Evolutionary conservation across 352 stramenopile genomes (phyloP).

Genomic region (Pythium utonaiense): DNA sequence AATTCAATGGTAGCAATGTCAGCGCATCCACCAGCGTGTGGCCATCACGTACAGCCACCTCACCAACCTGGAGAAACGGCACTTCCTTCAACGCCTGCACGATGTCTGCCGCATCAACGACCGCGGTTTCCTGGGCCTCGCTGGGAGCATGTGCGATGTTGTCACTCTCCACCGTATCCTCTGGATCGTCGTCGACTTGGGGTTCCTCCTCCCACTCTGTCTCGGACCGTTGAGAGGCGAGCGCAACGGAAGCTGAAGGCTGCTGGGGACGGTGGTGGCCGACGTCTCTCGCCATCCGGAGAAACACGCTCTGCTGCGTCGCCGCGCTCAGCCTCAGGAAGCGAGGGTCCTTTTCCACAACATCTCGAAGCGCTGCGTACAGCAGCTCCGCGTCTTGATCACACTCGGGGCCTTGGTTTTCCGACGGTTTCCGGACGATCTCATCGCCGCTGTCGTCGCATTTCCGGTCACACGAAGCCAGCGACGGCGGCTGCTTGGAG

Average conservation of each 20-base stretch:
- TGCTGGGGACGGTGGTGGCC: not conserved
- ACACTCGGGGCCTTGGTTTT: conserved; percentile 8
- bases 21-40: too few species aligned
- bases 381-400: conserved; percentile 8
- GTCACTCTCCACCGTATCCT: not conserved
- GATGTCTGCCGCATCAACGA: not conserved
- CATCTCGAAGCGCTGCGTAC: conserved; percentile 9
- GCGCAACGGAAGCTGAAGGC: not conserved
- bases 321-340: conserved; percentile 1
- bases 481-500: conserved; percentile 1
- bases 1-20: too few species aligned
- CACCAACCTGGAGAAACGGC: conserved; percentile 5
- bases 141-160: not conserved
- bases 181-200: not conserved
- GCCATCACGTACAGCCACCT: too few species aligned
- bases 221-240: conserved; percentile 7
- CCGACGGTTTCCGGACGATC: conserved; percentile 5
- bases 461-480: not conserved
- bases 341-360: conserved; percentile 4
- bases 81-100: not conserved
- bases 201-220: conserved; percentile 11
- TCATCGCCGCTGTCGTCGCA: not conserved
- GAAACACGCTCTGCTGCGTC: not conserved
- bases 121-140: not conserved
- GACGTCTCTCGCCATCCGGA: conserved; percentile 9